Percentiles rank a stretch among this genome's conserved stretches.
Conservation (phyloP, 78 protist genomes). For the Dictyostelium intermedium region DNA sequence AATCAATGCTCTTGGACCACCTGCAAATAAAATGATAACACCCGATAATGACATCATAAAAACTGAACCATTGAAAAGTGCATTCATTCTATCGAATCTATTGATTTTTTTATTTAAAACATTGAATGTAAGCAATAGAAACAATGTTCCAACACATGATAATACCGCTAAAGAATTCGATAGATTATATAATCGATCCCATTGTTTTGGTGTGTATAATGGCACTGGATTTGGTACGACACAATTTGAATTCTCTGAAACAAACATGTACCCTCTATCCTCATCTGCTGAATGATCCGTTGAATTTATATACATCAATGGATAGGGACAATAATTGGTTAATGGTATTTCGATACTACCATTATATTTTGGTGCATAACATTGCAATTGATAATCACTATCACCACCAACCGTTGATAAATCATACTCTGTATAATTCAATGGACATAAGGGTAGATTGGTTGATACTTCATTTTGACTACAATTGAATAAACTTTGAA, state of each 20-base stretch:
- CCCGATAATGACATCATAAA: constrained; percentile 21
- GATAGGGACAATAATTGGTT: background rate
- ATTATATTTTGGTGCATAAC: background rate
- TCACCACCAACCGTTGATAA: background rate
- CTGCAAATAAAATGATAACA: constrained; percentile 1
- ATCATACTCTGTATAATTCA: background rate
- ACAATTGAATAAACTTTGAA: background rate
- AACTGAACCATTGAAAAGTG: background rate
- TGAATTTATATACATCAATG: background rate
- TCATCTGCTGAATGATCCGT: constrained; percentile 3
- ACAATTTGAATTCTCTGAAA: background rate
- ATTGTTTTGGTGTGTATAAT: constrained; percentile 4
- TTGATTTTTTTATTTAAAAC: constrained; percentile 10
- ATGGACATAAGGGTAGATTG: background rate
- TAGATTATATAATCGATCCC: background rate
- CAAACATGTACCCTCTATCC: background rate
- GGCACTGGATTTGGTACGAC: constrained; percentile 30
- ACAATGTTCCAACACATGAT: constrained; percentile 1
- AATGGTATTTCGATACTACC: background rate
- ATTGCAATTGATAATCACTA: background rate
- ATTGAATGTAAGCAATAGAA: constrained; percentile 9
- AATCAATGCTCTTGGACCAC: background rate
- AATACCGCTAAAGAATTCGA: background rate
- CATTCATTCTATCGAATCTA: constrained; percentile 13
- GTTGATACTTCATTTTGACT: background rate